Evolutionary conservation across 352 stramenopile genomes (phyloP), one percentile per base, ranked within the genome.

Genomic region (Pythium grandisporangium): DNA sequence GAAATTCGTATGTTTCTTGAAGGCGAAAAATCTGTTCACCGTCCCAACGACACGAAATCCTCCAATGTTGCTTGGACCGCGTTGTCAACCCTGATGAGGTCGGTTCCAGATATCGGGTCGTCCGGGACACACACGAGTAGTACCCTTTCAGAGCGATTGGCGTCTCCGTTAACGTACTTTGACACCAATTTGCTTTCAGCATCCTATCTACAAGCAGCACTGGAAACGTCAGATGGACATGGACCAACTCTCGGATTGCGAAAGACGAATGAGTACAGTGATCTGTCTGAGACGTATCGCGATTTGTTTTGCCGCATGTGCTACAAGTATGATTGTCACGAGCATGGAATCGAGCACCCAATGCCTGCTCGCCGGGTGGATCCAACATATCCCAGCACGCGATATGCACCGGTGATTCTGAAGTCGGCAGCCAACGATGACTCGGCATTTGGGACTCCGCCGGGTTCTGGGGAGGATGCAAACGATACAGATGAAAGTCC

Each of bases 301-400:
- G 73, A 95, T 33, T 57, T 97, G 19, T 96, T 96, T 44, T 97
- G 90, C 53, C 70, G 83, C 24, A 80, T 87, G 61, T 97, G 90
- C 56, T 96, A 96, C 56, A 80, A 74, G 34, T 97, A 96, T 53
- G 86, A 96, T 55, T 97, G 90, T 45, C 72, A 83, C 17, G 59
- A 93, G 30, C 90, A 97, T 56, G 86, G 86, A 0, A 93, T 88
- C 42, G 60, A 91, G 51, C 77, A 86, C 25, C 74, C 77, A 12
- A 64, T 84, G 48, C 74, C 71, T 0, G 65, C 47, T 14, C 51
- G 55, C 23, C 70, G 77, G 24, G 55, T 69, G 7, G 74, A 91
- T 42, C 77, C 77, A n/a, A 48, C 77, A 19, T 73, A 85, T 19
- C 76, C 77, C 2, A 46, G 51, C 0, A 41, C 75, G n/a, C 55